Conservation (phyloP, 495 filamentous ascomycete genomes). For the Wilcoxina mikolae region DNA sequence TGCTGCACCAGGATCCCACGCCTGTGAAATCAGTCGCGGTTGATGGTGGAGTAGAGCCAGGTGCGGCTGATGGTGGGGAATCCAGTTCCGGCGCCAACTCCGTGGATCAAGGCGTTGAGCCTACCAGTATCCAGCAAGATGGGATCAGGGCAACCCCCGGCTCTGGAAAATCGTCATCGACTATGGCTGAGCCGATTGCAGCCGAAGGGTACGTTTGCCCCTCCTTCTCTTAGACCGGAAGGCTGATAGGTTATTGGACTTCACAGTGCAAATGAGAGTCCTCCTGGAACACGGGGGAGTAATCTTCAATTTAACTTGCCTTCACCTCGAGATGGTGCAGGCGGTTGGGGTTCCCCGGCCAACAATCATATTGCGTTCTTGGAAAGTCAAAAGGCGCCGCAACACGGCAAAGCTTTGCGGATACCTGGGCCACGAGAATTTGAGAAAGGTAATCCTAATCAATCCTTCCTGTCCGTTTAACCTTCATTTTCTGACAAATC, state of each 20-base stretch:
- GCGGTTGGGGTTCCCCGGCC: not conserved
- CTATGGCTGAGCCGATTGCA: not conserved
- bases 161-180: not conserved
- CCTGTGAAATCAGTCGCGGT: not conserved
- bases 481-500: not conserved
- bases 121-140: not conserved
- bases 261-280: no score
- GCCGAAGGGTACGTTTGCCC: not conserved
- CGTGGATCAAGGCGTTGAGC: no score
- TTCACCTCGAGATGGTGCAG: slow-evolving; percentile 3
- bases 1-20: slow-evolving; percentile 35
- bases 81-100: no score
- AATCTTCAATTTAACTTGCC: slow-evolving; percentile 20
- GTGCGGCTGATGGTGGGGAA: not conserved
- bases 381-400: slow-evolving; percentile 10
- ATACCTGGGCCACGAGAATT: slow-evolving; percentile 28
- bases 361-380: slow-evolving; percentile 21
- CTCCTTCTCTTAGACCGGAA: not conserved
- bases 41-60: slow-evolving; percentile 1
- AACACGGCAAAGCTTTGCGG: slow-evolving; percentile 17
- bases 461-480: not conserved
- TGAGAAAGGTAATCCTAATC: slow-evolving; percentile 15
- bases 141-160: not conserved
- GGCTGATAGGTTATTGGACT: no score
- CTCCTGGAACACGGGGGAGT: not conserved